Evolutionary conservation across 805 yeast genomes (phyloP).

Genomic region (Barnettozyma populi): DNA sequence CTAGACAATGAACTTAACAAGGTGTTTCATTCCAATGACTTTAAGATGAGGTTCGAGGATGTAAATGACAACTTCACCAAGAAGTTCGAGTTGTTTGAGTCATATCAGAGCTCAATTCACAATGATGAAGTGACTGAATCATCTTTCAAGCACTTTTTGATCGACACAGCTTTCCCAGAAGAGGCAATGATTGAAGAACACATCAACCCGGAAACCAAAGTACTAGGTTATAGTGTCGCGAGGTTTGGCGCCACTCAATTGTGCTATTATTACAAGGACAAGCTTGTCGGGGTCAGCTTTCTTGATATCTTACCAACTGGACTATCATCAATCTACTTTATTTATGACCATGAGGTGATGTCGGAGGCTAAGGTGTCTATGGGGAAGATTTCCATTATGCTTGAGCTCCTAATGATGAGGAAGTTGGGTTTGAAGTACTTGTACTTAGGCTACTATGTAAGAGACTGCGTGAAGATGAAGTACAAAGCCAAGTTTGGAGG

Average conservation of each 20-base stretch:
- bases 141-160: slow-evolving; percentile 61
- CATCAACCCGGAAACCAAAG: neutral
- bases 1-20: slow-evolving; percentile 31
- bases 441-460: slow-evolving; percentile 76
- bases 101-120: slow-evolving; percentile 70
- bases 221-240: slow-evolving; percentile 11
- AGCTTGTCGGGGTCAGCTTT: slow-evolving; percentile 69
- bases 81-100: slow-evolving; percentile 56
- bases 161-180: slow-evolving; percentile 55
- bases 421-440: slow-evolving; percentile 45
- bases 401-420: slow-evolving; percentile 56
- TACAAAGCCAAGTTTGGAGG: slow-evolving; percentile 81
- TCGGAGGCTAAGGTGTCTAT: slow-evolving; percentile 4
- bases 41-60: slow-evolving; percentile 46
- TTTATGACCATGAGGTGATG: slow-evolving; percentile 67
- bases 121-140: slow-evolving; percentile 45
- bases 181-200: slow-evolving; percentile 7
- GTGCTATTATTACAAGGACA: slow-evolving; percentile 59
- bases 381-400: slow-evolving; percentile 72
- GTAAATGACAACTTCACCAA: slow-evolving; percentile 43
- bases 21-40: slow-evolving; percentile 16
- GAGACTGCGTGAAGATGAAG: slow-evolving; percentile 75
- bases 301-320: slow-evolving; percentile 72
- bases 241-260: slow-evolving; percentile 69
- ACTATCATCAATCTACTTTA: slow-evolving; percentile 78